Conservation (phyloP, 305 asterid species). For the Fraxinus angustifolia region DNA sequence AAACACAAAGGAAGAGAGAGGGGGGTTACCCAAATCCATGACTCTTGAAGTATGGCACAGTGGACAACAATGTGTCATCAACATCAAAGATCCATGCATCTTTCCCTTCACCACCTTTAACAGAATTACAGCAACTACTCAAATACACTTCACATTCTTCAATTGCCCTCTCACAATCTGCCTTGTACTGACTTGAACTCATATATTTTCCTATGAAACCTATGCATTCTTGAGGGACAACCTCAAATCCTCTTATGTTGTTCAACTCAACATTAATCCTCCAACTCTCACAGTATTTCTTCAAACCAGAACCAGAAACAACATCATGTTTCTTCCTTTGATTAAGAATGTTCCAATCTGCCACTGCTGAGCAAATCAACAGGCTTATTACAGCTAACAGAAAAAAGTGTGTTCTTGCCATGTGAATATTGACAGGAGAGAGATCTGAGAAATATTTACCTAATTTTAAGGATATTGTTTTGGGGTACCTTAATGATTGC, state of each 20-base stretch:
- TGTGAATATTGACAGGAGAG: conserved; percentile 8
- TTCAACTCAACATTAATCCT: conserved; percentile 46
- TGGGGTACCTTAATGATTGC: conserved; percentile 12
- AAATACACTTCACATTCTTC: conserved; percentile 40
- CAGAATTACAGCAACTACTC: conserved; percentile 26
- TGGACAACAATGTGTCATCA: conserved; percentile 47
- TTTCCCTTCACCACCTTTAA: conserved; percentile 36
- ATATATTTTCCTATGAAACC: conserved; percentile 35
- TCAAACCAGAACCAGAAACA: conserved; percentile 29
- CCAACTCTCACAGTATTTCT: conserved; percentile 53
- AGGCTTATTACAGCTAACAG: conserved; percentile 10
- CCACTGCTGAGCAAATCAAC: conserved; percentile 23
- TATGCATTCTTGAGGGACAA: conserved; percentile 45
- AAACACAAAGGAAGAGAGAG: not conserved
- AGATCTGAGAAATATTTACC: not conserved
- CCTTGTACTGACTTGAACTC: conserved; percentile 46
- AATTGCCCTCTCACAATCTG: conserved; percentile 33
- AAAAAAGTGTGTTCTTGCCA: conserved; percentile 20
- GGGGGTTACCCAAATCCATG: conserved; percentile 34
- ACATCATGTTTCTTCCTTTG: not conserved
- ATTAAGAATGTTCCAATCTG: conserved; percentile 48
- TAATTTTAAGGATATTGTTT: not conserved
- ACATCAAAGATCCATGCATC: conserved; percentile 57
- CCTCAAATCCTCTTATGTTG: conserved; percentile 41
- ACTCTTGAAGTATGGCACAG: conserved; percentile 41